These are phyloP conservation scores for Canavalia ensiformis DNA, from an alignment of 306 rosid species.

Conservation along the genomic window DNA sequence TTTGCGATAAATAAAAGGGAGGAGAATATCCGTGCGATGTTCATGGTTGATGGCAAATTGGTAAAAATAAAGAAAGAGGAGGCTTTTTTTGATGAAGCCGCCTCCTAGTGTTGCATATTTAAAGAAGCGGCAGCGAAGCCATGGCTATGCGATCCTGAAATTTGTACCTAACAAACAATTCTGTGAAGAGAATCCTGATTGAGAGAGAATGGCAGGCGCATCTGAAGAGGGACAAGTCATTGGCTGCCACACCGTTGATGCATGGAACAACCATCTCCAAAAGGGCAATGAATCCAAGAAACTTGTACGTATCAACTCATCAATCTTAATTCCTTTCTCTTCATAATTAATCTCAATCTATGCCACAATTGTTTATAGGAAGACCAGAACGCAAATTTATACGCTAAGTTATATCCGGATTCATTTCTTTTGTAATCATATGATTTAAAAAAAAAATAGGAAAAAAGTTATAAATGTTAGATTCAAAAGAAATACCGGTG, in stretches of 20 bases:
- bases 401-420: too few species aligned
- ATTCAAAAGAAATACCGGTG: too few species aligned
- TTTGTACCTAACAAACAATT: neutral
- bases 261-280: conserved; percentile 70
- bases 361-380: neutral
- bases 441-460: too few species aligned
- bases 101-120: conserved; percentile 23
- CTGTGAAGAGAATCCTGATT: neutral
- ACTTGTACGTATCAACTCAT: conserved; percentile 50
- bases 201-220: conserved; percentile 57
- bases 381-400: too few species aligned
- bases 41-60: conserved; percentile 47
- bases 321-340: neutral
- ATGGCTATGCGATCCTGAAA: neutral
- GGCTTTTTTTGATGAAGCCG: neutral
- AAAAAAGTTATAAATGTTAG: too few species aligned
- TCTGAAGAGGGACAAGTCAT: conserved; percentile 80
- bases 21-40: conserved; percentile 6
- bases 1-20: too few species aligned
- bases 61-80: conserved; percentile 22
- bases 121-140: conserved; percentile 12
- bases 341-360: conserved; percentile 43
- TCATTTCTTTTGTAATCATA: too few species aligned
- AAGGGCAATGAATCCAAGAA: conserved; percentile 72
- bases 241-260: conserved; percentile 69